A percentile compares a stretch with the other conserved stretches of the same genome.
Conservation (phyloP, 345 rosid species). For the Microthlaspi erraticum region DNA sequence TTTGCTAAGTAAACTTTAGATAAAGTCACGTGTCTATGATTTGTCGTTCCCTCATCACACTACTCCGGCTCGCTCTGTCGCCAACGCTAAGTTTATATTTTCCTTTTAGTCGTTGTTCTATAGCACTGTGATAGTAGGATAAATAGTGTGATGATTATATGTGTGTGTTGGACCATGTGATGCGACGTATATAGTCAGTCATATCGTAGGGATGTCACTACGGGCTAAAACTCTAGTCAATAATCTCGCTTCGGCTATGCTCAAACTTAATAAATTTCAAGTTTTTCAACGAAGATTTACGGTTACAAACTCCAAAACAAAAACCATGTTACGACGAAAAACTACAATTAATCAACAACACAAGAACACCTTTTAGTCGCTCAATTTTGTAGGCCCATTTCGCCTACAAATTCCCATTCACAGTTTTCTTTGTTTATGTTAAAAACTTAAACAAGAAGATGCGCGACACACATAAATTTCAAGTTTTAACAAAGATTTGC, state of each 20-base stretch:
- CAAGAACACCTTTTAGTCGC: too few relatives aligned
- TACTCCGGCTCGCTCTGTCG: slow-evolving; percentile 27
- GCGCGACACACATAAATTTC: neutral
- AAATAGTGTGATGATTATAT: slow-evolving; percentile 16
- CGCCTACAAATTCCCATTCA: neutral
- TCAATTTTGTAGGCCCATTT: slow-evolving; percentile 31
- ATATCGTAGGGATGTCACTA: neutral
- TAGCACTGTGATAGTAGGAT: neutral
- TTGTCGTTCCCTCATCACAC: slow-evolving; percentile 38
- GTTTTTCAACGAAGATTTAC: too few relatives aligned
- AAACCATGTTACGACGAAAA: too few relatives aligned
- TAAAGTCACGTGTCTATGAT: slow-evolving; percentile 37
- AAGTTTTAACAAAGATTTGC: neutral
- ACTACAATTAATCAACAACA: too few relatives aligned
- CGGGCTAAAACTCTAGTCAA: slow-evolving; percentile 5
- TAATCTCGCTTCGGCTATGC: slow-evolving; percentile 22
- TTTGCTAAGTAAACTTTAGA: neutral
- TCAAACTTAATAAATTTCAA: too few relatives aligned
- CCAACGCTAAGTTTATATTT: slow-evolving; percentile 26
- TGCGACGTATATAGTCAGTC: slow-evolving; percentile 20
- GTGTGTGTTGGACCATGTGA: slow-evolving; percentile 25
- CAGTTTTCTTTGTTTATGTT: neutral
- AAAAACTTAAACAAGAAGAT: neutral
- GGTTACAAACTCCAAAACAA: too few relatives aligned
- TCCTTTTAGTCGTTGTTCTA: neutral